Percentiles rank a stretch among this genome's conserved stretches.
These are phyloP conservation scores for Diaporthe caulivora DNA, from an alignment of 2,329 filamentous ascomycete species.

Conservation along the genomic window DNA sequence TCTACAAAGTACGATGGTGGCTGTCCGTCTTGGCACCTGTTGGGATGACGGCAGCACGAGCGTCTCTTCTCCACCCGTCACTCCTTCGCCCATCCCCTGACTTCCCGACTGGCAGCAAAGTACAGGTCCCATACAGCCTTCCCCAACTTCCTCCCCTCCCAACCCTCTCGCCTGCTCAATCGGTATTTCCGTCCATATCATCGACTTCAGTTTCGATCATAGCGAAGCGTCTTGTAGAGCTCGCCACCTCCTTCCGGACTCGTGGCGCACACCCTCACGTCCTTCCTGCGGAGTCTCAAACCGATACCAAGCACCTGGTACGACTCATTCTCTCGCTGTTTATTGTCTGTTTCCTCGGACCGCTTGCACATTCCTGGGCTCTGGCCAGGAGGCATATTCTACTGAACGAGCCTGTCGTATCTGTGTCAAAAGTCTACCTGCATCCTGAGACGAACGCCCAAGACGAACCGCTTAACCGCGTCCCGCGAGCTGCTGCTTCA, in stretches of 20 bases:
- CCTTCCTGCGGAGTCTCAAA: not conserved
- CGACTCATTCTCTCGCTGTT: not conserved
- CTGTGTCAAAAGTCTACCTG: not conserved
- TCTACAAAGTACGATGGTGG: not conserved
- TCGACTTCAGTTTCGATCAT: not conserved
- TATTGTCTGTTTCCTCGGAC: too few species aligned
- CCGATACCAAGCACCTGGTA: not conserved
- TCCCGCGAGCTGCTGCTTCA: not conserved
- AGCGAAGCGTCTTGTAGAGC: not conserved
- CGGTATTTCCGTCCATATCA: not conserved
- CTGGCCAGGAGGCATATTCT: not conserved
- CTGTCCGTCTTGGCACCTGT: not conserved
- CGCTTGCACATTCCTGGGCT: not conserved
- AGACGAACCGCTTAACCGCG: not conserved
- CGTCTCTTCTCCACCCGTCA: not conserved
- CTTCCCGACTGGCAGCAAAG: not conserved
- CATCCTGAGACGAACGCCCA: not conserved
- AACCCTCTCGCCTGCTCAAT: rapidly evolving
- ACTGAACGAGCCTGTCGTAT: not conserved
- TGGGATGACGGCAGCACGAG: conserved; percentile 16
- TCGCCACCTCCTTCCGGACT: conserved; percentile 5
- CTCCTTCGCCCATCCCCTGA: not conserved
- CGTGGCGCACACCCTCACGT: not conserved
- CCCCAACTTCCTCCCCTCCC: not conserved
- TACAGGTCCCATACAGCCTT: not conserved